Evolutionary conservation across 2,329 filamentous ascomycete species (phyloP), one percentile per base, ranked within the genome.

Genomic region (Colletotrichum simmondsii): DNA sequence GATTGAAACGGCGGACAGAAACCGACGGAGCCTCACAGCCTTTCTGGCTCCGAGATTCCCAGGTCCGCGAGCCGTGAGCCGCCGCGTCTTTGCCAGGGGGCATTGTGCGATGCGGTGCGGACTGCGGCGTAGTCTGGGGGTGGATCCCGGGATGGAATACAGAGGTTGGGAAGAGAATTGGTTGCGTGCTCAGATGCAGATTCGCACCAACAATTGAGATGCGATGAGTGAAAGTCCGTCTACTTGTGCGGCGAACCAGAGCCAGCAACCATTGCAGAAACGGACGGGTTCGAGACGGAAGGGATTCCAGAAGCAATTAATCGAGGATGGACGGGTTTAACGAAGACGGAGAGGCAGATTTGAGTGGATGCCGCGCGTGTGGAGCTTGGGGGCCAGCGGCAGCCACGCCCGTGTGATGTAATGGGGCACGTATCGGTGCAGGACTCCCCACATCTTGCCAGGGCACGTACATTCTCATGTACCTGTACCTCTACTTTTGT

Each of bases 1-100:
- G 32, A 53, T 72, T 69, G 59, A 72, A 72, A 72, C 53, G 69
- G 69, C 30, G 69, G 59, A 53, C 32, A 59, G 65, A 22, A 53
- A 64, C 30, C 49, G 59, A 69, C 59, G 58, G 30, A 59, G 53
- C 32, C 61, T 64, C 28, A 16, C 32, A 12, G 32, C 8, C 22
- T 22, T 52, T 52, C 61, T 56, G 22, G 26, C 53, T 19, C 53
- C 53, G 24, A 26, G 11, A 11, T 28, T 56, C 24, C 53, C 42
- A 49, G 42, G n/a, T 19, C 42, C 42, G 42, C 19, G 7, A 49
- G 4, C 42, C 42, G 42, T 22, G 42, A 49, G 42, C 42, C 19
- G 42, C 42, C 19, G 42, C 19, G 42, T 49, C 19, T n/a, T 8
- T 49, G 19, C 42, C 19, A 49, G 42, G 42, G 42, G 42, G 37